Percentiles rank a stretch among this genome's conserved stretches.
These are phyloP conservation scores for Spinacia oleracea DNA, from an alignment of 179 eudicot species.

Conservation along the genomic window DNA sequence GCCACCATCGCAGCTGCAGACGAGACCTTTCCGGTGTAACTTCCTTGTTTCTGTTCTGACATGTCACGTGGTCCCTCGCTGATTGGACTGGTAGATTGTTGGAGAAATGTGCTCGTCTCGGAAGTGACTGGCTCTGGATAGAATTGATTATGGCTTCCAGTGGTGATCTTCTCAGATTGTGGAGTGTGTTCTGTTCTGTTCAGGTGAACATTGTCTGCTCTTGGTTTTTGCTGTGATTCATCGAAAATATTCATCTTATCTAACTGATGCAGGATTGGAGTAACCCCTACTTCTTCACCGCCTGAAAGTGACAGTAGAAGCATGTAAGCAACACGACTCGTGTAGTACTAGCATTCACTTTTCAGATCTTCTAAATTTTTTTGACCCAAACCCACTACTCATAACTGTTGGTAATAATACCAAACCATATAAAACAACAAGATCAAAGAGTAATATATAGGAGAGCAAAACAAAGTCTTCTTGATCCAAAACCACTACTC, in stretches of 20 bases:
- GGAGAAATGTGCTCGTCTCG: background rate
- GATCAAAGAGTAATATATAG: background rate
- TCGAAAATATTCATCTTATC: slow-evolving; percentile 44
- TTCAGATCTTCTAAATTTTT: background rate
- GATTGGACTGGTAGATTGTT: background rate
- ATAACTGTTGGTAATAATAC: background rate
- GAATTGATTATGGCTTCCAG: slow-evolving; percentile 69
- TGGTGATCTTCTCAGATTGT: slow-evolving; percentile 2
- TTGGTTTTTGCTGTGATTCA: slow-evolving; percentile 14
- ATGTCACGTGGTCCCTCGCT: background rate
- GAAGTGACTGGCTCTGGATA: slow-evolving; percentile 42
- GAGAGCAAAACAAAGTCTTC: too few relatives aligned
- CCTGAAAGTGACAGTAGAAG: slow-evolving; percentile 26
- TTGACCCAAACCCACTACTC: background rate
- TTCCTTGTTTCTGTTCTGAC: slow-evolving; percentile 21
- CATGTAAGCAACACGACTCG: background rate
- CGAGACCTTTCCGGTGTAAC: slow-evolving; percentile 42
- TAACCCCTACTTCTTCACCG: slow-evolving; percentile 46
- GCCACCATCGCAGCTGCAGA: slow-evolving; percentile 37
- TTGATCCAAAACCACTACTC: too few relatives aligned
- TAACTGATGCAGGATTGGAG: slow-evolving; percentile 42
- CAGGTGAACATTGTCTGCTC: background rate
- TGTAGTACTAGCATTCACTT: background rate
- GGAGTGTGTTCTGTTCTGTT: slow-evolving; percentile 19
- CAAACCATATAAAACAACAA: background rate